Percentiles rank a stretch among this genome's conserved stretches.
Conservation (phyloP, 345 rosid genomes). For the Toxicodendron radicans region DNA sequence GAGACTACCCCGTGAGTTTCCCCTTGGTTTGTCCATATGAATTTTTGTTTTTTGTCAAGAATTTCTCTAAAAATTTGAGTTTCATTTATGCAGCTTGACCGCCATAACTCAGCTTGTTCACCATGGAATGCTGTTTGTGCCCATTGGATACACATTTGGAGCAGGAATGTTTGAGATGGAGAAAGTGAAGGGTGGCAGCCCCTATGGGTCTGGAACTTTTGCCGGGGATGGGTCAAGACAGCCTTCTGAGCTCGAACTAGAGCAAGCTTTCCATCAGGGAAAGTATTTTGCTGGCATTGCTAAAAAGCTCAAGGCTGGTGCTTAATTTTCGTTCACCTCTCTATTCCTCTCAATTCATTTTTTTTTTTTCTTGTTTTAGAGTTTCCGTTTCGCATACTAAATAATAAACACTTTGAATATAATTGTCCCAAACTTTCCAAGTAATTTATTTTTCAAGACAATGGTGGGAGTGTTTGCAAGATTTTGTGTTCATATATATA, state of each 20-base stretch:
- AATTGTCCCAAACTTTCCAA: background rate
- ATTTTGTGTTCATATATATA: background rate
- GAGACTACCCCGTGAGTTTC: constrained; percentile 70
- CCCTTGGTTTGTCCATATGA: background rate
- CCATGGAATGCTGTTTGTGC: constrained; percentile 76
- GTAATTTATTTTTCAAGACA: constrained; percentile 9
- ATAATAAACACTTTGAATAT: constrained; percentile 3
- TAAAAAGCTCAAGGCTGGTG: constrained; percentile 57
- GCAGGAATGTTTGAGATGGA: constrained; percentile 79
- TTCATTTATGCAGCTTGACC: constrained; percentile 46
- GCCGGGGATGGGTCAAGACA: constrained; percentile 73
- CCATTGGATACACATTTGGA: constrained; percentile 67
- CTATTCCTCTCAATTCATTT: background rate
- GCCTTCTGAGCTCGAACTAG: constrained; percentile 63
- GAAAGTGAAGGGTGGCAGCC: constrained; percentile 66
- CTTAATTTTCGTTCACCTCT: constrained; percentile 25
- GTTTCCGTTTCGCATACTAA: background rate
- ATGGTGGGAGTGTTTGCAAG: constrained; percentile 4
- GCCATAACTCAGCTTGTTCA: constrained; percentile 73
- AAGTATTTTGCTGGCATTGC: constrained; percentile 58
- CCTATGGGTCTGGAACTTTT: constrained; percentile 73
- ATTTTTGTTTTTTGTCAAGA: background rate
- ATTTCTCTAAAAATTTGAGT: background rate
- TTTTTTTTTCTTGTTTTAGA: background rate
- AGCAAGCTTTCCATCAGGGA: constrained; percentile 74